A percentile compares a stretch with the other conserved stretches of the same genome.
These are phyloP conservation scores for Syncephalastrum sp. DNA, from an alignment of 371 early-diverging fungal species.

Conservation along the genomic window DNA sequence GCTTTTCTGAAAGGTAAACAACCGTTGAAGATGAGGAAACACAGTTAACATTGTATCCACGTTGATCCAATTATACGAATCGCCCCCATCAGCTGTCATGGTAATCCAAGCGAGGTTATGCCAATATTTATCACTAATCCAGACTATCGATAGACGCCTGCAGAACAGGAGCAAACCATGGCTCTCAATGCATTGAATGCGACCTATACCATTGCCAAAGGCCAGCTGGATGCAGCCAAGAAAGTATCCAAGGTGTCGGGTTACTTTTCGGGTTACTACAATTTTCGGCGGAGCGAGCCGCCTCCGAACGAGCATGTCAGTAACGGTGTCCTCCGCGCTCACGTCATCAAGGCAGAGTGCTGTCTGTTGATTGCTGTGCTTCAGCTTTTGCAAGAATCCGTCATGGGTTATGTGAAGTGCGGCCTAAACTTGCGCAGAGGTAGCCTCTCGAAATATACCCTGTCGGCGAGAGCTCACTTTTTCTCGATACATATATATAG, in stretches of 20 bases:
- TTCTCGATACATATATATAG: conserved; percentile 9
- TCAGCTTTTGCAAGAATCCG: conserved; percentile 57
- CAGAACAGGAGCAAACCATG: conserved; percentile 18
- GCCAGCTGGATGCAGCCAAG: conserved; percentile 27
- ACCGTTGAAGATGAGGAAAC: neutral
- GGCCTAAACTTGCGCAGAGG: conserved; percentile 46
- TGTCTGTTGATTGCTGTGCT: conserved; percentile 56
- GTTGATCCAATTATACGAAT: conserved; percentile 2
- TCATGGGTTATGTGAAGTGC: conserved; percentile 62
- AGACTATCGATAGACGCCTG: conserved; percentile 13
- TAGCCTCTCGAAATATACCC: conserved; percentile 35
- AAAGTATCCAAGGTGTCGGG: conserved; percentile 23
- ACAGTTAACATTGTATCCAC: too few species aligned
- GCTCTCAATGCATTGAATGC: conserved; percentile 20
- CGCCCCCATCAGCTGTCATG: conserved; percentile 28
- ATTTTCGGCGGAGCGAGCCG: conserved; percentile 15
- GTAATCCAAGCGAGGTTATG: conserved; percentile 17
- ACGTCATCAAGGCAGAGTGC: conserved; percentile 60
- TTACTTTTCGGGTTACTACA: conserved; percentile 34
- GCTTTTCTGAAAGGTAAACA: conserved; percentile 47
- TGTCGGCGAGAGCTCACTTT: neutral
- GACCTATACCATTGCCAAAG: conserved; percentile 23
- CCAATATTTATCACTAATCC: neutral
- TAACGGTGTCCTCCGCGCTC: conserved; percentile 59
- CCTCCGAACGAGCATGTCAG: conserved; percentile 26